Evolutionary conservation across 2,329 filamentous ascomycete species (phyloP), one percentile per base, ranked within the genome.

Genomic region (Torrubiella hemipterigena): DNA sequence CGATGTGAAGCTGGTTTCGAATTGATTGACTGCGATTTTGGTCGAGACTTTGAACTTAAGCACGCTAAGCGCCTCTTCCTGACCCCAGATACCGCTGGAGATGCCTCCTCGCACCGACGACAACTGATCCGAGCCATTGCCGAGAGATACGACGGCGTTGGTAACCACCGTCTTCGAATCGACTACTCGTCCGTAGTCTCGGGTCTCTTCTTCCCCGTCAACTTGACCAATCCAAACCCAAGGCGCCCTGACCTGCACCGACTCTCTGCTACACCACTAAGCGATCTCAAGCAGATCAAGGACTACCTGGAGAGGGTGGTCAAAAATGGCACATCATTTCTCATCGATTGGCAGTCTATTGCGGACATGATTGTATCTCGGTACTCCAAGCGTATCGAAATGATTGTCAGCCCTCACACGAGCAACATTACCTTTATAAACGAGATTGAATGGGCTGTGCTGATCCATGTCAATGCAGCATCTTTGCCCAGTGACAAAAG

Each of bases 1-100:
- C 66, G 78, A 9, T 77, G 77, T 65, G 79, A 84, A 45, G 65
- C 67, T 13, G 79, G 79, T 0, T 82, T 82, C 40, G 79, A 84
- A 49, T 61, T 81, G 32, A 77, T 83, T 30, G 57, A 78, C 14
- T 84, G 78, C 47, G 57, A 76, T 32, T 83, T 84, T 27, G 40
- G 42, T 8, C 40, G 54, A 3, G 61, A 60, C 1, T 38, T 71
- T 9, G 47, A 56, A 13, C 44, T 56, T 14, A 36, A 62, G 2
- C 49, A 48, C 5, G 46, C 51, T 16, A 41, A 46, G 17, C 51
- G 47, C n/a, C 46, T 40, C 23, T 36, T 42, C 27, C n/a, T 43
- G 19, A 19, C 22, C 3, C 27, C 42, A 2, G 36, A 42, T 4
- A 39, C 38, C 9, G 34, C 45, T 19, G 37, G 44, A 15, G 26